Base-by-base conservation (phyloP, 331 rosid genomes). In the Rosa hybrid region DNA sequence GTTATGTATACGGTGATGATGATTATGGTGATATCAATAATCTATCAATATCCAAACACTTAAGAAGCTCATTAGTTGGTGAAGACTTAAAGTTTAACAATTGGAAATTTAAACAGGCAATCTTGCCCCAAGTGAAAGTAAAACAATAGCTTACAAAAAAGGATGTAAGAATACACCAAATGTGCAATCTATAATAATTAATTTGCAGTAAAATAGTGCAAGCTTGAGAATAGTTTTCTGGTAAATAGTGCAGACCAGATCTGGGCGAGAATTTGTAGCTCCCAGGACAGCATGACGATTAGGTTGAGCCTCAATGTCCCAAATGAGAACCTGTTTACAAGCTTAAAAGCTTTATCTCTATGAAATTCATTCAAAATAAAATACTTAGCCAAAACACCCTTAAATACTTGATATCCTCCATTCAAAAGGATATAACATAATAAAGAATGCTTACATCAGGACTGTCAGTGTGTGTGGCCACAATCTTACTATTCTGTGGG, bases 261-360 rank as follows among this genome's bases (percentile, higher is more conserved):
- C 84, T 51, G 87, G 84, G 68, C 60, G 68, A 45, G 84, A 84
- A 72, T 45, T 34, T 21, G 82, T 21, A 63, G 87, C 87, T 81
- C 87, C 87, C 56, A 84, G 60, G 63, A 84, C 82, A 51, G 84
- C 87, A 77, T 84, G 87, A n/a, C 87, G 87, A 77, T 84, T 84
- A 77, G 87, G 87, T 81, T 84, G 87, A 77, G 84, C 84, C 62
- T 84, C 87, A 77, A 81, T 83, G 67, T 84, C 87, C 87, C 87
- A 84, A 67, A 84, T 81, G 63, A 81, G 82, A 50, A 84, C 87
- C 87, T 84, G 82, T 41, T 49, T 67, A 41, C 45, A 41, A 46
- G 49, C 49, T 49, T 42, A 62, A 46, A 27, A 48, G 12, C n/a
- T 78, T 82, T 48, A 82, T 63, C 50, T 63, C 14, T 27, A 60